A percentile compares a stretch with the other conserved stretches of the same genome.
These are phyloP conservation scores for Paecilomyces formosus DNA, from an alignment of 2,329 filamentous ascomycete genomes.

Conservation along the genomic window DNA sequence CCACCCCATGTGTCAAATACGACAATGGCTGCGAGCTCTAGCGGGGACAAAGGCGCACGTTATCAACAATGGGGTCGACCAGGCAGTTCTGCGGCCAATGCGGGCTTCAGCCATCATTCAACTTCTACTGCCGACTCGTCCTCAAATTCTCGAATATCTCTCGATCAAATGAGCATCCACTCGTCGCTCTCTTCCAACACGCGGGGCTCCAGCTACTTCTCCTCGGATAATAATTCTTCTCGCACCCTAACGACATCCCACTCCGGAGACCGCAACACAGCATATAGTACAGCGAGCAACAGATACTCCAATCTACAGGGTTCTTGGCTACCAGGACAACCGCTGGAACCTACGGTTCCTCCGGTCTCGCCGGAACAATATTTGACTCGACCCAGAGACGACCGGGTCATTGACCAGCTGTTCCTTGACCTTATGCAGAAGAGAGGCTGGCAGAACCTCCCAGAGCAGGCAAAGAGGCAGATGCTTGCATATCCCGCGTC, in stretches of 20 bases:
- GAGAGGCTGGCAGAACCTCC: constrained; percentile 92
- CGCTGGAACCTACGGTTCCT: constrained; percentile 16
- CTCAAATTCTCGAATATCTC: constrained; percentile 48
- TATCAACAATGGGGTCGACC: constrained; percentile 69
- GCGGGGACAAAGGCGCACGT: constrained; percentile 61
- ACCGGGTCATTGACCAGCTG: constrained; percentile 79
- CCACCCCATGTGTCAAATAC: constrained; percentile 47
- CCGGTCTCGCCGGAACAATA: constrained; percentile 28
- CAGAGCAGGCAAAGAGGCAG: constrained; percentile 86
- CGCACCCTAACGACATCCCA: constrained; percentile 35
- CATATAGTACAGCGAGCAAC: constrained; percentile 15
- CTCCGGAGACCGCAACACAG: constrained; percentile 25
- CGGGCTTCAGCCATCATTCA: constrained; percentile 48
- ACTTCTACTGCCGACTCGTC: constrained; percentile 50
- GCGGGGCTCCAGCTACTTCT: constrained; percentile 49
- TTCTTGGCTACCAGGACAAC: constrained; percentile 19
- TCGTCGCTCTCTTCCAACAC: constrained; percentile 54
- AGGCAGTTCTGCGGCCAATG: constrained; percentile 49
- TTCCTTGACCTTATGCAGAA: constrained; percentile 95
- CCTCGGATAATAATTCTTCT: constrained; percentile 44
- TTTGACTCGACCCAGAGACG: constrained; percentile 42
- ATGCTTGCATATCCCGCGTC: constrained; percentile 91
- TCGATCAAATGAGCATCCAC: constrained; percentile 59
- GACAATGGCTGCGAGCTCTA: constrained; percentile 64
- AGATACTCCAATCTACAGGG: constrained; percentile 24